These are phyloP conservation scores for Boletellus deceptivus DNA, from an alignment of 1,284 basidiomycete genomes.

Conservation along the genomic window DNA sequence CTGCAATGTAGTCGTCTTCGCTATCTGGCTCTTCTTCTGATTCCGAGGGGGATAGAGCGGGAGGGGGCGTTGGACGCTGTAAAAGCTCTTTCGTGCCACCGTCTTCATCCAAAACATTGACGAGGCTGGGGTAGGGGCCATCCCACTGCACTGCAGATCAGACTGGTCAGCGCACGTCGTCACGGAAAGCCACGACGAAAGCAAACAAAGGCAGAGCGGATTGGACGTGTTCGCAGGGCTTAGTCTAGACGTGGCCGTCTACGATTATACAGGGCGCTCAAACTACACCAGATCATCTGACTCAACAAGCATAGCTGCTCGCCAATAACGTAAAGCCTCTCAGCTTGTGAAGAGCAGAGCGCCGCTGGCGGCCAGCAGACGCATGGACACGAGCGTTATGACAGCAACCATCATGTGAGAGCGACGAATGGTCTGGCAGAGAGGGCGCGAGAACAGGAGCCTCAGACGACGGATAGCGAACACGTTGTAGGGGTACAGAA, in stretches of 20 bases:
- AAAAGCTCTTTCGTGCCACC: conserved; percentile 17
- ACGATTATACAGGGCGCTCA: conserved; percentile 29
- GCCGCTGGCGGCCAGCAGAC: conserved; percentile 20
- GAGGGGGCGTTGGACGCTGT: conserved; percentile 26
- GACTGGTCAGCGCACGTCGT: conserved; percentile 26
- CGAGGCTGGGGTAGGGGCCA: conserved; percentile 47
- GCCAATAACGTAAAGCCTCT: conserved; percentile 36
- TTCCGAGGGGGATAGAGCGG: conserved; percentile 40
- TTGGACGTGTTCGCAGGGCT: conserved; percentile 9
- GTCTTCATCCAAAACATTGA: conserved; percentile 27
- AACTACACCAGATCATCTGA: conserved; percentile 36
- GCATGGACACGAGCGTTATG: conserved; percentile 34
- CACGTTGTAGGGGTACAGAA: conserved; percentile 36
- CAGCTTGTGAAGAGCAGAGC: conserved; percentile 32
- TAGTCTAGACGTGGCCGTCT: conserved; percentile 25
- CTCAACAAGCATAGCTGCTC: conserved; percentile 36
- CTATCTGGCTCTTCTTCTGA: conserved; percentile 54
- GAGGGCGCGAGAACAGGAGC: conserved; percentile 27
- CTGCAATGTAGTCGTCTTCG: conserved; percentile 69
- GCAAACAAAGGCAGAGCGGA: conserved; percentile 11
- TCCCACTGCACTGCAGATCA: conserved; percentile 65
- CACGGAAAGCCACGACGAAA: conserved; percentile 13
- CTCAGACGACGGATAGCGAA: conserved; percentile 34
- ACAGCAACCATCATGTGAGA: conserved; percentile 33
- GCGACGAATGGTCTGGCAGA: conserved; percentile 35